Evolutionary conservation across 2,329 filamentous ascomycete genomes (phyloP), one percentile per base, ranked within the genome.

Genomic region (Nannizzia gypsea): DNA sequence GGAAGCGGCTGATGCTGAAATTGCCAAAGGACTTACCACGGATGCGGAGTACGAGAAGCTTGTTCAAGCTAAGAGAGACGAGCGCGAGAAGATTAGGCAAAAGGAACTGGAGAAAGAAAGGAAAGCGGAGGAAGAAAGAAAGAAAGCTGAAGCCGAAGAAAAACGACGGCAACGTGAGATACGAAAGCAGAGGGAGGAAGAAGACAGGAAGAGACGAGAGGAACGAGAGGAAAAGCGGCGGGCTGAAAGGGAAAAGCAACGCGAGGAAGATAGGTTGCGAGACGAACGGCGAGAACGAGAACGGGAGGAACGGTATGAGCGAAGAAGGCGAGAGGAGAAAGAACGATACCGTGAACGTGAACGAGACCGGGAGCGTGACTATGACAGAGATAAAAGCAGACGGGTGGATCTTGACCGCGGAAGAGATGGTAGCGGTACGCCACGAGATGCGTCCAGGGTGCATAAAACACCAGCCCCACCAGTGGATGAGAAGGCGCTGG

Each of bases 31-130:
- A 2, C 78, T 74, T 63, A 85, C 82, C 66, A 81, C 77, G 1
- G 83, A 86, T 62, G 81, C 83, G 50, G 80, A 82, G 36, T 86
- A 84, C 68, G 78, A 76, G 9, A 72, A 71, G 11, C 77, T 83
- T 62, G 78, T 82, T 15, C 78, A 80, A 31, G 71, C 71, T 42
- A 78, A 80, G 50, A 75, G 79, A 31, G 70, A 78, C 46, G 77
- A 80, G 63, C 77, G 83, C 44, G 78, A 80, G 46, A 75, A 72
- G 61, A 69, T 74, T 26, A 73, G 78, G 63, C 76, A 78, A 62
- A 78, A 79, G 60, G 75, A 78, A 54, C 66, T 80, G 62, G 75
- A 73, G 61, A 66, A 71, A 59, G 75, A 78, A 64, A 78, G 78
- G 59, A 78, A 80, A 66, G 75, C 74, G 62, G 81, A 83, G 70